A percentile compares a stretch with the other conserved stretches of the same genome.
Conservation (phyloP, 805 yeast species). For the Brettanomyces sp. region DNA sequence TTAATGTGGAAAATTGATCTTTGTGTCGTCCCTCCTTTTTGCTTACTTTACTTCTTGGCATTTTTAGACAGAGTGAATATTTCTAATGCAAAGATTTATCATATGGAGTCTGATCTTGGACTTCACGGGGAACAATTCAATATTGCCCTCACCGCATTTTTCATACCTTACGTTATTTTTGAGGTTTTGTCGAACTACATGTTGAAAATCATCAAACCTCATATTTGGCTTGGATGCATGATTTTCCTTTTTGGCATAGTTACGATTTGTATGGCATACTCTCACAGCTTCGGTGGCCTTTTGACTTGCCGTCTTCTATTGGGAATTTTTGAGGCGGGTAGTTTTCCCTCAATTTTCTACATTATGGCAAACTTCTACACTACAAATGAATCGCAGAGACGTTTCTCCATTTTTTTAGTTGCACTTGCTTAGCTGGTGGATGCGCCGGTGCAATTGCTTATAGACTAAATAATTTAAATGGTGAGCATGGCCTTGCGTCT, state of each 20-base stretch:
- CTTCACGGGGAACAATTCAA: constrained; percentile 53
- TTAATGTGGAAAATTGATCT: constrained; percentile 59
- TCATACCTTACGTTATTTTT: constrained; percentile 58
- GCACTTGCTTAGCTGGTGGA: constrained; percentile 71
- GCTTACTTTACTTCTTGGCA: constrained; percentile 64
- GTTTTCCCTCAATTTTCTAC: constrained; percentile 71
- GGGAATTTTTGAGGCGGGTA: constrained; percentile 62
- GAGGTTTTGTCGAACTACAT: constrained; percentile 58
- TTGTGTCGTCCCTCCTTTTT: constrained; percentile 69
- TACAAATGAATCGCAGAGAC: constrained; percentile 54
- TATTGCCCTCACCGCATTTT: constrained; percentile 58
- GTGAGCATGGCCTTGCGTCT: constrained; percentile 30
- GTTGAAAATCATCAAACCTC: constrained; percentile 53
- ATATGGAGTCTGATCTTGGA: constrained; percentile 45
- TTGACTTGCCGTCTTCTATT: constrained; percentile 55
- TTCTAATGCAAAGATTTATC: constrained; percentile 71
- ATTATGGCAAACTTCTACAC: constrained; percentile 58
- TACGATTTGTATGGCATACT: constrained; percentile 59
- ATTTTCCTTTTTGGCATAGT: constrained; percentile 57
- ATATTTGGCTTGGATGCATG: constrained; percentile 50
- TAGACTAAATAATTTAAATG: constrained; percentile 48
- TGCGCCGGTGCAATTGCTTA: constrained; percentile 70
- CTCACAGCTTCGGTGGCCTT: constrained; percentile 46
- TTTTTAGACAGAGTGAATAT: constrained; percentile 78
- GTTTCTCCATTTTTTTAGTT: constrained; percentile 63